These are phyloP conservation scores for Whalleya microplaca DNA, from an alignment of 2,329 filamentous ascomycete genomes.

Conservation along the genomic window DNA sequence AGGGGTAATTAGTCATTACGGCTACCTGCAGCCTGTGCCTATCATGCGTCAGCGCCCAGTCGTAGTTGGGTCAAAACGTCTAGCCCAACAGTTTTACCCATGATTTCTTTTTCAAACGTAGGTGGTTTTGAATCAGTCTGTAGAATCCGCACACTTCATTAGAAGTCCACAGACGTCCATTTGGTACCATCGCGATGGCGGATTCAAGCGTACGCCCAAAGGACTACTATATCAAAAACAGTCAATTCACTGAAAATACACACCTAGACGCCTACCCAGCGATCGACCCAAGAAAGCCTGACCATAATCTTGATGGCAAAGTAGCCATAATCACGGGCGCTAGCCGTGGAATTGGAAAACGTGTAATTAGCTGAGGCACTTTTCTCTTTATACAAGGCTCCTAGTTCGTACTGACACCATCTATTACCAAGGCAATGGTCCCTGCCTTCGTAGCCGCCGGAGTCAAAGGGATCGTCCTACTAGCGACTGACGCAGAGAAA, in stretches of 20 bases:
- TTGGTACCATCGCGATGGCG: constrained; percentile 2
- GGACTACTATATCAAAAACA: constrained; percentile 28
- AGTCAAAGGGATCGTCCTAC: constrained; percentile 26
- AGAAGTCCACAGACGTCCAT: no score
- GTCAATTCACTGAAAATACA: constrained; percentile 39
- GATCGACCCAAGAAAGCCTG: constrained; percentile 37
- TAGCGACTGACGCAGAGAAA: constrained; percentile 41
- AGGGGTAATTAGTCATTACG: no score
- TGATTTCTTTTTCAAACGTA: no score
- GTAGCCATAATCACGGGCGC: constrained; percentile 47
- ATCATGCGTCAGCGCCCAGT: no score
- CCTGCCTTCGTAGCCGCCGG: constrained; percentile 27
- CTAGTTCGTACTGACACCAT: no score
- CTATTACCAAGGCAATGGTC: constrained; percentile 19
- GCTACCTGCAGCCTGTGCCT: no score
- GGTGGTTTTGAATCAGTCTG: no score
- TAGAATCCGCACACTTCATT: no score
- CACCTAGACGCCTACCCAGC: constrained; percentile 44
- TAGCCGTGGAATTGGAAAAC: constrained; percentile 42
- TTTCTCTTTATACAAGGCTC: no score
- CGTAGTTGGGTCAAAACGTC: no score
- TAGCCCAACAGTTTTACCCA: no score
- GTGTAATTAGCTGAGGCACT: background rate
- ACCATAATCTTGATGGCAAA: constrained; percentile 40
- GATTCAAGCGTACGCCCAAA: constrained; percentile 23